Conservation (phyloP, 306 rosid genomes). For the Senna tora region DNA sequence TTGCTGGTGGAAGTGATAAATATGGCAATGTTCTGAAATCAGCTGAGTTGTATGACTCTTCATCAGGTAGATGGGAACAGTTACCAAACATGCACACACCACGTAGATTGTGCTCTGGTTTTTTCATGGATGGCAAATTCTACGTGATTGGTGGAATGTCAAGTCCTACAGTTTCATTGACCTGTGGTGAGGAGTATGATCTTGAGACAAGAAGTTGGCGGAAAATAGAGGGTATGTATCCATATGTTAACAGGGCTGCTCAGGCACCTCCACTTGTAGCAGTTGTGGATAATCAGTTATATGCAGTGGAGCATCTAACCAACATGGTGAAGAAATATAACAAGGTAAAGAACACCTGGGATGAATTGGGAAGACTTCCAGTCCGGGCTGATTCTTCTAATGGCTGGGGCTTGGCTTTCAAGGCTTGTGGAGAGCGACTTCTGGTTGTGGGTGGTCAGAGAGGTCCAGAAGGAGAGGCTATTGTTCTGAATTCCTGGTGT, state of each 20-base stretch:
- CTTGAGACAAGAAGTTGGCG: slow-evolving; percentile 67
- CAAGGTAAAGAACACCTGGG: slow-evolving; percentile 64
- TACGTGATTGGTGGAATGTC: slow-evolving; percentile 85
- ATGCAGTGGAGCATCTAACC: slow-evolving; percentile 69
- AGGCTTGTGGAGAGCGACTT: slow-evolving; percentile 70
- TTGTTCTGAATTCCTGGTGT: slow-evolving; percentile 66
- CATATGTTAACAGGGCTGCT: slow-evolving; percentile 61
- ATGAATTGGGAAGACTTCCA: slow-evolving; percentile 75
- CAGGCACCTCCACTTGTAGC: slow-evolving; percentile 91
- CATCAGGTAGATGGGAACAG: slow-evolving; percentile 61
- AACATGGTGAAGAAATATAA: slow-evolving; percentile 74
- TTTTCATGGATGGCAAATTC: slow-evolving; percentile 71
- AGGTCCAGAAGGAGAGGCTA: slow-evolving; percentile 80
- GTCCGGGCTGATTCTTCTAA: slow-evolving; percentile 70
- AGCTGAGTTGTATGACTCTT: slow-evolving; percentile 65
- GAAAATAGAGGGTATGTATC: slow-evolving; percentile 71
- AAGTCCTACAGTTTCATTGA: slow-evolving; percentile 58
- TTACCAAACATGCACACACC: slow-evolving; percentile 69
- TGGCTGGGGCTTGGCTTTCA: slow-evolving; percentile 84
- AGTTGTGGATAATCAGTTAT: slow-evolving; percentile 73
- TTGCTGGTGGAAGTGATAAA: slow-evolving; percentile 77
- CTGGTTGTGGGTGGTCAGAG: slow-evolving; percentile 79
- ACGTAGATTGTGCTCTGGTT: slow-evolving; percentile 76
- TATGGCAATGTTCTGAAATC: slow-evolving; percentile 64
- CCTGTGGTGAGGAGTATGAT: slow-evolving; percentile 82